Evolutionary conservation across 2,329 filamentous ascomycete genomes (phyloP), one percentile per base, ranked within the genome.

Genomic region (Venturia asperata): DNA sequence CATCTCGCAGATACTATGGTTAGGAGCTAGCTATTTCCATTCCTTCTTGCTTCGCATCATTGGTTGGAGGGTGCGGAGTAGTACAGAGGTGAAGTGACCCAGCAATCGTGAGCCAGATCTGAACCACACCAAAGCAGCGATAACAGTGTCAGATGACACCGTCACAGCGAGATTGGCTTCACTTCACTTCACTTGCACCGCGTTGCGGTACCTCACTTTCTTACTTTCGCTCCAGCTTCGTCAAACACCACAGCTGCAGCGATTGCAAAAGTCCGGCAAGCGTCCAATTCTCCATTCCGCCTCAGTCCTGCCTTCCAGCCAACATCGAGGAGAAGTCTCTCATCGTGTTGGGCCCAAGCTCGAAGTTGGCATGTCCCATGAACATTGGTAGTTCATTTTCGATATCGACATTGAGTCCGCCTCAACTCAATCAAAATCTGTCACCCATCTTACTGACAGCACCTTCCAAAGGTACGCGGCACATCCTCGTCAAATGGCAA

Each of bases 121-220:
- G 27, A 58, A 9, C 52, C 15, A 15, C 52, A 58, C 15, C 19
- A 52, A 15, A 37, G 9, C 17, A 58, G 52, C 52, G 15, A 58
- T n/a, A 3, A 9, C 30, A 58, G 15, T 58, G 52, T 58, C 27
- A 58, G 15, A 58, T 58, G 52, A 58, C 19, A 9, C 49, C 30
- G 37, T n/a, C 19, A 19, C 9, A 34, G 52, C 52, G 47, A 52
- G 47, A 52, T 27, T 11, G 30, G 15, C 47, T 52, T 47, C 45
- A 42, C 45, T 47, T 52, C 47, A 52, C 52, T 58, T 58, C 52
- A 58, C 52, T 58, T 58, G 30, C 30, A 37, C 52, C 52, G 37
- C 30, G 15, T 58, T n/a, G 27, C 37, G 52, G 15, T 37, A 7
- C 30, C 30, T 34, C 15, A 9, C 52, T 27, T 58, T 37, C 13